A percentile compares a stretch with the other conserved stretches of the same genome.
Conservation (phyloP, 345 rosid species). For the Euphorbia peplus region DNA sequence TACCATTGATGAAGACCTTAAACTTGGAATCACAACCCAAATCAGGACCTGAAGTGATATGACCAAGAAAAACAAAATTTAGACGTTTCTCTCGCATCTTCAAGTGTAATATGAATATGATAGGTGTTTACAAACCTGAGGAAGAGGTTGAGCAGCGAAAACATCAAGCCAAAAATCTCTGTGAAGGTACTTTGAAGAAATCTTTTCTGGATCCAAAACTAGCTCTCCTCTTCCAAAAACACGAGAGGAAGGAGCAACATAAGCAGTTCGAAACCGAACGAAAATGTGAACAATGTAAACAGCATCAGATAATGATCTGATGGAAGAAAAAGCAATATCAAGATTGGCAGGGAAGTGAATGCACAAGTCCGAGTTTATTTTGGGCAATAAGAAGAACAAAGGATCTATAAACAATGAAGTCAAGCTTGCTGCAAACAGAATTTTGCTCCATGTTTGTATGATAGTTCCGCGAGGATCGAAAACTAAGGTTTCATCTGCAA, state of each 20-base stretch:
- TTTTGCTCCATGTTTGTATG: slow-evolving; percentile 46
- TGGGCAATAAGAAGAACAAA: slow-evolving; percentile 48
- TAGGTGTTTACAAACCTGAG: slow-evolving; percentile 42
- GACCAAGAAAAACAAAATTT: background rate
- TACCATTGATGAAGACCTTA: slow-evolving; percentile 24
- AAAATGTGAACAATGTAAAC: slow-evolving; percentile 46
- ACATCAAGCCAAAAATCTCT: slow-evolving; percentile 49
- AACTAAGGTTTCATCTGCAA: slow-evolving; percentile 26
- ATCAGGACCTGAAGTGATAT: slow-evolving; percentile 38
- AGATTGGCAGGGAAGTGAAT: slow-evolving; percentile 30
- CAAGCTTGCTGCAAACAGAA: slow-evolving; percentile 55
- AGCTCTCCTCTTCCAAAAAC: slow-evolving; percentile 67
- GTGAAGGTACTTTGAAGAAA: slow-evolving; percentile 42
- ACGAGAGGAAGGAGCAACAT: slow-evolving; percentile 61
- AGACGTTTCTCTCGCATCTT: background rate
- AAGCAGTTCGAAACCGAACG: slow-evolving; percentile 50
- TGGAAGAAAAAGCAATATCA: slow-evolving; percentile 29
- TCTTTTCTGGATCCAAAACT: slow-evolving; percentile 40
- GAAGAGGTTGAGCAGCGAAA: slow-evolving; percentile 49
- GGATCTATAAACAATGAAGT: slow-evolving; percentile 56
- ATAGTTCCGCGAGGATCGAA: slow-evolving; percentile 52
- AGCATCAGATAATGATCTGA: slow-evolving; percentile 41
- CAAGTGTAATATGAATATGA: background rate
- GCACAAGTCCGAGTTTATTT: slow-evolving; percentile 30
- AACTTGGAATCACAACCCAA: slow-evolving; percentile 45